Evolutionary conservation across 140 eudicot genomes (phyloP), one percentile per base, ranked within the genome.

Genomic region (Artemisia princeps): DNA sequence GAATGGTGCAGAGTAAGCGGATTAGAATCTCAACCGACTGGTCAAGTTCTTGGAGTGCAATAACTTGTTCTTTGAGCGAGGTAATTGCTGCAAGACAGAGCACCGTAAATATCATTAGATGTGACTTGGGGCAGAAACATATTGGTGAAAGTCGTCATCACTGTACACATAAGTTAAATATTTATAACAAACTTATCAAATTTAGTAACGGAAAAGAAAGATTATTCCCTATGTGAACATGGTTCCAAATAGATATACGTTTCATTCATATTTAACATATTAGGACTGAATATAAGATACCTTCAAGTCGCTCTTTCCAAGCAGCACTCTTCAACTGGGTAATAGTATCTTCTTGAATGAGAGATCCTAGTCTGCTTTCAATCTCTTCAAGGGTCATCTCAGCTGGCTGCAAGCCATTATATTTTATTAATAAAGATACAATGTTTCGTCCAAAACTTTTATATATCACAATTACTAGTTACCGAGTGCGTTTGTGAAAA

Each of bases 301-400:
- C 99, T 89, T 89, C 99, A 60, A 94, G 91, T 51, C 97, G 81
- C 65, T 94, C 99, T 86, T 94, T 94, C 99, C 99, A 94, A 55
- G 74, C 99, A 23, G 99, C 80, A 94, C 97, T 94, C 83, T 94
- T 94, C 78, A 94, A 71, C 73, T 78, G 91, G 22, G 92, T 20
- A 65, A 84, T 78, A 51, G 95, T 84, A 10, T 89, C 97, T 42
- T 67, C 81, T 72, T 80, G 88, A 62, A 89, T 70, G 33, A 94
- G 88, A 59, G 97, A 86, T 22, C 97, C 95, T 61, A 94, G 9
- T 81, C 84, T 79, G 79, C 72, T 89, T 78, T 89, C 97, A 68
- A 94, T 94, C 72, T 94, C 99, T 62, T 94, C 95, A 77, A 94
- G 96, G 56, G 88, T 74, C 99, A 94, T 88, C 59, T 94, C 99